Conservation (phyloP, 2,329 filamentous ascomycete species). For the Orbilia ellipsospora region DNA sequence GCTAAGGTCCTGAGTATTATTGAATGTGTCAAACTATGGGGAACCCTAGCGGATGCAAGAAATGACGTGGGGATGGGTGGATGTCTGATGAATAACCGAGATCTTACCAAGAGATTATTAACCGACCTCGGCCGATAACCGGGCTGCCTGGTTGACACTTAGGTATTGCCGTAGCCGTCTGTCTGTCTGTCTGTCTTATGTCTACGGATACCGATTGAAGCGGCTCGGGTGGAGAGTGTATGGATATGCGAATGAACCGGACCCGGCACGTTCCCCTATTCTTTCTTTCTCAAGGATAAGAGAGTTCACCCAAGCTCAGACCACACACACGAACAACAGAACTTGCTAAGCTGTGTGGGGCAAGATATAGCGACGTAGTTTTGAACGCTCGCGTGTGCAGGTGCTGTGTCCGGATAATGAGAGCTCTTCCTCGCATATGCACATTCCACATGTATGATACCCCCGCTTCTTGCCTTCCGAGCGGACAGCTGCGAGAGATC, state of each 20-base stretch:
- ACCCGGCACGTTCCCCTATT: no score
- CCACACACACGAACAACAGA: conserved; percentile 1
- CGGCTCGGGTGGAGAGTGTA: conserved; percentile 15
- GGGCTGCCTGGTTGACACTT: background rate
- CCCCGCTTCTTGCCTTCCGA: conserved; percentile 38
- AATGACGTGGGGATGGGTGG: conserved; percentile 42
- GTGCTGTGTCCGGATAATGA: conserved; percentile 3
- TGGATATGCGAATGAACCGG: no score
- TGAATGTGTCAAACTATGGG: conserved; percentile 46
- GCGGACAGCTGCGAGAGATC: conserved; percentile 1
- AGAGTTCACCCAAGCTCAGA: no score
- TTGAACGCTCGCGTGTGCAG: conserved; percentile 17
- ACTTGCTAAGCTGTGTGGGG: background rate
- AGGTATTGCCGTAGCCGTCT: no score
- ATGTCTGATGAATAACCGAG: conserved; percentile 30
- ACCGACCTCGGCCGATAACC: conserved; percentile 49
- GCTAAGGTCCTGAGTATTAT: no score
- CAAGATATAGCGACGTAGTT: background rate
- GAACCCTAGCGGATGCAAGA: conserved; percentile 29
- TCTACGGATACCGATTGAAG: background rate
- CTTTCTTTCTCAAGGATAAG: no score
- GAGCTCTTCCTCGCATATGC: conserved; percentile 6
- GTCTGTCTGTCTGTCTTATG: no score
- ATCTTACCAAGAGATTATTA: conserved; percentile 47
- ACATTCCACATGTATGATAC: background rate